Evolutionary conservation across 2,329 filamentous ascomycete genomes (phyloP).

Genomic region (Exophiala viscosa): DNA sequence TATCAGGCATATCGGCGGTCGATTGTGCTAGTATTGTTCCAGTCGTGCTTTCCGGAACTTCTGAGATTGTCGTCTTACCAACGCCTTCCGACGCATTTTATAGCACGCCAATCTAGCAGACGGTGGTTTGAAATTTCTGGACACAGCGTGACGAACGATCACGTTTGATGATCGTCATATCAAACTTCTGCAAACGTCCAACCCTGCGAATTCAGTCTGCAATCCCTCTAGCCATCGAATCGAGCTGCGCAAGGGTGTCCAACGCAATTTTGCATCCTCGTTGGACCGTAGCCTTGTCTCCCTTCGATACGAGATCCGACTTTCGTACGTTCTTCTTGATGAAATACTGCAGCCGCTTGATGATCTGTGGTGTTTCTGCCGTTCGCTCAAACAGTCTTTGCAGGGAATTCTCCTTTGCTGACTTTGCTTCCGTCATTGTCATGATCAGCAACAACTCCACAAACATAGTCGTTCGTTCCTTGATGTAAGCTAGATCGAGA

Average conservation of each 20-base stretch:
- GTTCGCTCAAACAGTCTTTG: slow-evolving; percentile 61
- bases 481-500: slow-evolving; percentile 74
- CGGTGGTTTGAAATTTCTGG: neutral
- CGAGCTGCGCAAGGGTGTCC: slow-evolving; percentile 37
- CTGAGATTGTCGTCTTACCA: too few relatives aligned
- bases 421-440: slow-evolving; percentile 64
- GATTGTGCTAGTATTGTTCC: too few relatives aligned
- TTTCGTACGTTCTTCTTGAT: slow-evolving; percentile 69
- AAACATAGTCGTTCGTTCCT: slow-evolving; percentile 71
- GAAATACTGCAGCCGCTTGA: slow-evolving; percentile 74
- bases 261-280: slow-evolving; percentile 43
- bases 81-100: too few relatives aligned
- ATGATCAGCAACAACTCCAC: slow-evolving; percentile 76
- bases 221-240: neutral
- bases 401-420: slow-evolving; percentile 53
- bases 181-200: neutral
- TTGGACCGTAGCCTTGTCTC: slow-evolving; percentile 26
- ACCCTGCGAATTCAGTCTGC: neutral
- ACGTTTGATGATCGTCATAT: neutral
- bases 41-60: too few relatives aligned
- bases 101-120: neutral
- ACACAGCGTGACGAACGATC: neutral
- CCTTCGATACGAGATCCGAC: slow-evolving; percentile 48
- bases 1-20: too few relatives aligned
- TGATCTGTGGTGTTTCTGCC: slow-evolving; percentile 63